Conservation (phyloP, 306 rosid genomes). For the Arachis hypogaea region DNA sequence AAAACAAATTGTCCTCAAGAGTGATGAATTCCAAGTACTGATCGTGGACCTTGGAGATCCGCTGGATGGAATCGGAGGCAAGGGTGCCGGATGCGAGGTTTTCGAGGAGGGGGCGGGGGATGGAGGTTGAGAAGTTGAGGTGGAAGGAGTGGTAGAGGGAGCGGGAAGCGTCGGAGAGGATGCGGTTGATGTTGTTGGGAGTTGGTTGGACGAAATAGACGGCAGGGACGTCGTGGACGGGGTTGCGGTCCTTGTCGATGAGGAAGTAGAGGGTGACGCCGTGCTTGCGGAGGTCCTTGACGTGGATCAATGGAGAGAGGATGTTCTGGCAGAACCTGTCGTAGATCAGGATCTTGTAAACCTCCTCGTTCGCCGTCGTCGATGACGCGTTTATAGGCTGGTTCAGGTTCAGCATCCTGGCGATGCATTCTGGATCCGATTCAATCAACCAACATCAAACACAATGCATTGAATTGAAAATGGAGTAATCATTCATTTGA, state of each 20-base stretch:
- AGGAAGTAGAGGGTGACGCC: constrained; percentile 92
- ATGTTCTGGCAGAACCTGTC: constrained; percentile 87
- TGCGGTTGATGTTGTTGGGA: constrained; percentile 66
- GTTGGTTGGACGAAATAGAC: constrained; percentile 88
- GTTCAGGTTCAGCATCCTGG: constrained; percentile 91
- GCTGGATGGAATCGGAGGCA: constrained; percentile 66
- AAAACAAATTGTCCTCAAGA: constrained; percentile 79
- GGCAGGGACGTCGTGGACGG: constrained; percentile 90
- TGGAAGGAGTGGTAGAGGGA: constrained; percentile 76
- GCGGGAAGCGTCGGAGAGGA: constrained; percentile 71
- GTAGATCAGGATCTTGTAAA: constrained; percentile 87
- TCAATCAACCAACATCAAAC: neutral
- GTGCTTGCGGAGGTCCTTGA: constrained; percentile 91
- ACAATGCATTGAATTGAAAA: no score
- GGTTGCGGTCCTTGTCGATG: constrained; percentile 88
- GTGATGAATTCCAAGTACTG: constrained; percentile 95
- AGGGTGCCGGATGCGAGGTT: constrained; percentile 86
- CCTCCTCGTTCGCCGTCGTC: constrained; percentile 85
- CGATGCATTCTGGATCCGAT: constrained; percentile 70
- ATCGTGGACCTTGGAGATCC: constrained; percentile 88
- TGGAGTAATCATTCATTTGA: neutral
- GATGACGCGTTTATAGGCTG: constrained; percentile 73
- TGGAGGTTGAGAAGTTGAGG: constrained; percentile 79
- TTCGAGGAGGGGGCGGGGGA: constrained; percentile 91
- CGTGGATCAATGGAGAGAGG: constrained; percentile 86